phyloP scores from a whole-genome alignment of 2,329 filamentous ascomycete genomes.

The Neofusicoccum umdonicola region DNA sequence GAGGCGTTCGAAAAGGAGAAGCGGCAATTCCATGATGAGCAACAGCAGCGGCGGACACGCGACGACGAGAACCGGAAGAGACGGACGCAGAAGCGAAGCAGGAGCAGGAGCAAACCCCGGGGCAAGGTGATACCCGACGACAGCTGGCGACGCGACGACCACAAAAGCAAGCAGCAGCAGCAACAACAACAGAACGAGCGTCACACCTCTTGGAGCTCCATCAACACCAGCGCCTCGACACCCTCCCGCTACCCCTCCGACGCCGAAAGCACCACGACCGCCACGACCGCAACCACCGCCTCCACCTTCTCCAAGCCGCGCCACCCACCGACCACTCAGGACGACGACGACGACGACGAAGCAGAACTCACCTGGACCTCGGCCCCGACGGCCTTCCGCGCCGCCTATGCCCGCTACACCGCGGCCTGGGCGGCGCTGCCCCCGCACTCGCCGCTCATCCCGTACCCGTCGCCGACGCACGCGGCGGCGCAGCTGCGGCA shows the following conservation, averaged over 20 bases:
- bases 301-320: no score
- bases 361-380: neutral
- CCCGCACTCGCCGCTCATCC: neutral
- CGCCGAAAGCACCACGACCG: neutral
- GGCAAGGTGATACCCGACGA: neutral
- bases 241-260: neutral
- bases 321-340: neutral
- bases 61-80: neutral
- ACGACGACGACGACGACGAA: neutral
- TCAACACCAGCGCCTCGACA: neutral
- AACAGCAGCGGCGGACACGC: neutral
- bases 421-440: neutral
- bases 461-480: constrained; percentile 3
- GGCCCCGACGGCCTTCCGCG: neutral
- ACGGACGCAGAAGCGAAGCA: neutral
- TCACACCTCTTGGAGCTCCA: neutral
- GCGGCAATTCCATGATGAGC: neutral
- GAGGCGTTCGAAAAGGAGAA: constrained; percentile 7
- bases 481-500: neutral
- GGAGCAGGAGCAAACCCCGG: neutral
- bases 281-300: neutral
- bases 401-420: constrained; percentile 5
- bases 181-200: neutral
- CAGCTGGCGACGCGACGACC: neutral
- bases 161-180: neutral